Percentiles rank a stretch among this genome's conserved stretches.
Conservation (phyloP, 768 basidiomycete genomes). For the Lyophyllum shimeji region DNA sequence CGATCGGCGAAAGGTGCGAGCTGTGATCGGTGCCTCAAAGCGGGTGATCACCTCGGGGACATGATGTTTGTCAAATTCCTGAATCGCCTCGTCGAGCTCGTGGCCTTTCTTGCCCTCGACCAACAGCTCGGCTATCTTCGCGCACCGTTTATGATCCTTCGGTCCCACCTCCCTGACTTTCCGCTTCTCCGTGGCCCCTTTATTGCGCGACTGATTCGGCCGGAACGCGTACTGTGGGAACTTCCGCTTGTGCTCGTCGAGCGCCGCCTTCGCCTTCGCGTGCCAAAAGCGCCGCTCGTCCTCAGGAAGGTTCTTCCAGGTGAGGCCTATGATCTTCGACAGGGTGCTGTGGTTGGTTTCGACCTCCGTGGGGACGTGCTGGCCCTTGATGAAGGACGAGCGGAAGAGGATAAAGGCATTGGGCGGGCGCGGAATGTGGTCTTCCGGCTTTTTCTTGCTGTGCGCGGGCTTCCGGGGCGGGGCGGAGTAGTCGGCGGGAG, state of each 20-base stretch:
- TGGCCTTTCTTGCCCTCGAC: conserved; percentile 55
- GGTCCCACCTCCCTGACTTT: conserved; percentile 63
- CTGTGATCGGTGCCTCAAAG: conserved; percentile 74
- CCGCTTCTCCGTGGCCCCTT: conserved; percentile 45
- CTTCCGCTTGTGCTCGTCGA: conserved; percentile 72
- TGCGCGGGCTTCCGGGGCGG: conserved; percentile 49
- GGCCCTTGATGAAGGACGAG: conserved; percentile 76
- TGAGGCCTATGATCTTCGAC: conserved; percentile 82
- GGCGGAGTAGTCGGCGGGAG: conserved; percentile 30
- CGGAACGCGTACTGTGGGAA: conserved; percentile 78
- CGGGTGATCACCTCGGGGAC: conserved; percentile 65
- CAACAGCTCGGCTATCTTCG: conserved; percentile 65
- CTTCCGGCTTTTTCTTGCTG: conserved; percentile 67
- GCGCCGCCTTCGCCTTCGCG: conserved; percentile 67
- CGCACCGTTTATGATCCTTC: conserved; percentile 63
- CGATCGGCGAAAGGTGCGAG: conserved; percentile 66
- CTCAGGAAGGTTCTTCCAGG: conserved; percentile 77
- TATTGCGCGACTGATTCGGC: conserved; percentile 52
- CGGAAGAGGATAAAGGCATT: conserved; percentile 90
- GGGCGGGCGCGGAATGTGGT: conserved; percentile 81
- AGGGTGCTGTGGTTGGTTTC: conserved; percentile 84
- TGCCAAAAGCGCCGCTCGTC: conserved; percentile 81
- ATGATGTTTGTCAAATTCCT: conserved; percentile 53
- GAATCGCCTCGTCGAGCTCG: conserved; percentile 53
- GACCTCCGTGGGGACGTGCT: conserved; percentile 73